Percentiles rank a stretch among this genome's conserved stretches.
These are phyloP conservation scores for Corymbia maculata DNA, from an alignment of 345 rosid genomes.

Conservation along the genomic window DNA sequence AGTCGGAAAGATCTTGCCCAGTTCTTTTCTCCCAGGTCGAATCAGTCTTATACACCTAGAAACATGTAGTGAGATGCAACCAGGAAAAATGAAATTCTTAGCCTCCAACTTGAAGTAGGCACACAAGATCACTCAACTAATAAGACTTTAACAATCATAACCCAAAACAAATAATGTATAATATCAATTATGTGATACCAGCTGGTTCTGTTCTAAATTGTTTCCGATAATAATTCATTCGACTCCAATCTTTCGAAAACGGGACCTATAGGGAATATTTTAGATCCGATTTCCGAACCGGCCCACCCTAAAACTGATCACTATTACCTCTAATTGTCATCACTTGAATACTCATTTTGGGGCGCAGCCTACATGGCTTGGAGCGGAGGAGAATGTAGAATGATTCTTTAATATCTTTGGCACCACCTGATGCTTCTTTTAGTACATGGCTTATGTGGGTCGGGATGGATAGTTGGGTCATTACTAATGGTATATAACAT, in stretches of 20 bases:
- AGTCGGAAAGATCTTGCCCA: neutral
- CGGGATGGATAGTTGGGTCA: neutral
- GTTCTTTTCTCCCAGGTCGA: neutral
- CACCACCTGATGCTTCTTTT: neutral
- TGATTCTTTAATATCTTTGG: neutral
- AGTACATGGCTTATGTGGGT: neutral
- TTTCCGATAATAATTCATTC: neutral
- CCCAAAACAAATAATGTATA: neutral
- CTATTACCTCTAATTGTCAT: neutral
- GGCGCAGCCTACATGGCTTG: neutral
- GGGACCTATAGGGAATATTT: neutral
- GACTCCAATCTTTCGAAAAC: neutral
- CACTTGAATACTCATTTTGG: neutral
- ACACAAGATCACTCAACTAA: neutral
- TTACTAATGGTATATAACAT: neutral
- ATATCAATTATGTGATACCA: neutral
- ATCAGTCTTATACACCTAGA: neutral
- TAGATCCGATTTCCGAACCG: neutral
- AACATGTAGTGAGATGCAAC: neutral
- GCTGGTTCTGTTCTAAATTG: neutral
- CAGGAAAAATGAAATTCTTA: neutral
- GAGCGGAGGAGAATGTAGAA: neutral
- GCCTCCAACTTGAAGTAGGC: neutral
- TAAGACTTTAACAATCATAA: neutral
- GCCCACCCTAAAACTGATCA: neutral